Conservation (phyloP, 2,329 filamentous ascomycete genomes). For the Pseudofabraea citricarpa region DNA sequence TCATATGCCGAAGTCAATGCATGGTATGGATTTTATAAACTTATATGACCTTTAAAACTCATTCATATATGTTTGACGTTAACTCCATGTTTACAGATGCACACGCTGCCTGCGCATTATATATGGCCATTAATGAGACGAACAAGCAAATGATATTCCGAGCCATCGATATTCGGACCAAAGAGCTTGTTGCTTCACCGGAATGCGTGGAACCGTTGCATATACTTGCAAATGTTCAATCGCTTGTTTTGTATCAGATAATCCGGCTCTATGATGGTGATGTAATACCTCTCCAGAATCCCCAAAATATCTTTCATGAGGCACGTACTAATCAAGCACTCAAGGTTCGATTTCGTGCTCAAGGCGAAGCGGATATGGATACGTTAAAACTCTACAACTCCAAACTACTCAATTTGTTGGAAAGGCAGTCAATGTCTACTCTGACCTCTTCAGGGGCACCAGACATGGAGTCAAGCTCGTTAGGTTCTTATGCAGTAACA, state of each 20-base stretch:
- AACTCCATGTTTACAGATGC: conserved; percentile 44
- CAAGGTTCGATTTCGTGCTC: neutral
- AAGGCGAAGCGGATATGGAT: neutral
- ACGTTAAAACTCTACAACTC: neutral
- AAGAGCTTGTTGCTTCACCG: conserved; percentile 36
- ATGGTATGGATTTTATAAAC: neutral
- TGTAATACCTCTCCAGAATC: conserved; percentile 25
- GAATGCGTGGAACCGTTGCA: conserved; percentile 25
- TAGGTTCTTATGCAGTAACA: too few relatives aligned
- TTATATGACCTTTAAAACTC: neutral
- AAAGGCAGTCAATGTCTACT: neutral
- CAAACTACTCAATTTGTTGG: neutral
- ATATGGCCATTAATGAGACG: conserved; percentile 40
- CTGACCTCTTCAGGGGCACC: neutral
- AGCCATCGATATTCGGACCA: conserved; percentile 39
- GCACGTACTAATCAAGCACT: neutral
- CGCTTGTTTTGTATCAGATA: conserved; percentile 44
- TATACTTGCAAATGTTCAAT: conserved; percentile 39
- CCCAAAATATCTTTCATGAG: neutral
- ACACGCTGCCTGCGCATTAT: conserved; percentile 47
- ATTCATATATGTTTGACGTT: neutral
- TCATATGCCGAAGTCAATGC: conserved; percentile 19
- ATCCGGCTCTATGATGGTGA: conserved; percentile 47
- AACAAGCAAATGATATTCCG: conserved; percentile 45
- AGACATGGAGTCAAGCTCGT: neutral